These are phyloP conservation scores for Tephrocybe sp. DNA, from an alignment of 768 basidiomycete genomes.

Conservation along the genomic window DNA sequence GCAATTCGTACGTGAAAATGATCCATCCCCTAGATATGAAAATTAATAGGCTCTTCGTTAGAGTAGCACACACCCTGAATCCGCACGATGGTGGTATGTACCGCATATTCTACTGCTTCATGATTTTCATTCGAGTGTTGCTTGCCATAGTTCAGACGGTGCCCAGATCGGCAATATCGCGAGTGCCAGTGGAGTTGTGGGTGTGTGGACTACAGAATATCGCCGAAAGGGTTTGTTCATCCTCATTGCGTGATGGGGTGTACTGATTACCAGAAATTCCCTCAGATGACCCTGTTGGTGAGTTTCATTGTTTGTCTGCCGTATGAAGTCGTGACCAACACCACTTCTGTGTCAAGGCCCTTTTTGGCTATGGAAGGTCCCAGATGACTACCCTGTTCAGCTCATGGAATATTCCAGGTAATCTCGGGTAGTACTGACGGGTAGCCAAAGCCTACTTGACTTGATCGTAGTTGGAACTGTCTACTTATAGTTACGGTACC, in stretches of 20 bases:
- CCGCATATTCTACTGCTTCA: neutral
- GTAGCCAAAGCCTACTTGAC: too few relatives aligned
- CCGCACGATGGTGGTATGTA: conserved; percentile 35
- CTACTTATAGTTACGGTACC: too few relatives aligned
- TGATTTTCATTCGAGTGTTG: neutral
- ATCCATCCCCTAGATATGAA: neutral
- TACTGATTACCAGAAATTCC: neutral
- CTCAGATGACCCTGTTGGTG: conserved; percentile 66
- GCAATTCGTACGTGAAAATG: conserved; percentile 54
- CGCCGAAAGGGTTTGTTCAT: conserved; percentile 50
- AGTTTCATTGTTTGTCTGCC: conserved; percentile 14
- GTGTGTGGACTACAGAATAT: conserved; percentile 64
- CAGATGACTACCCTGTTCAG: conserved; percentile 33
- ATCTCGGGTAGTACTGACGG: too few relatives aligned
- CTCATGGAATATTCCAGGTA: conserved; percentile 30
- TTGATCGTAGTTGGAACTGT: too few relatives aligned
- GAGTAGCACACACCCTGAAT: conserved; percentile 54
- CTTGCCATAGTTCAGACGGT: conserved; percentile 54
- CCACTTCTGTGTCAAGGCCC: conserved; percentile 43
- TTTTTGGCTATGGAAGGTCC: conserved; percentile 72
- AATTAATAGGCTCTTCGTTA: conserved; percentile 21
- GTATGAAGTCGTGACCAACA: neutral
- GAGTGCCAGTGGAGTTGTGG: conserved; percentile 66
- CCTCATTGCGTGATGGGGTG: neutral
- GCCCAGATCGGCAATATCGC: conserved; percentile 65